phyloP scores from a whole-genome alignment of 805 yeast species.

The Limtongia smithiae region DNA sequence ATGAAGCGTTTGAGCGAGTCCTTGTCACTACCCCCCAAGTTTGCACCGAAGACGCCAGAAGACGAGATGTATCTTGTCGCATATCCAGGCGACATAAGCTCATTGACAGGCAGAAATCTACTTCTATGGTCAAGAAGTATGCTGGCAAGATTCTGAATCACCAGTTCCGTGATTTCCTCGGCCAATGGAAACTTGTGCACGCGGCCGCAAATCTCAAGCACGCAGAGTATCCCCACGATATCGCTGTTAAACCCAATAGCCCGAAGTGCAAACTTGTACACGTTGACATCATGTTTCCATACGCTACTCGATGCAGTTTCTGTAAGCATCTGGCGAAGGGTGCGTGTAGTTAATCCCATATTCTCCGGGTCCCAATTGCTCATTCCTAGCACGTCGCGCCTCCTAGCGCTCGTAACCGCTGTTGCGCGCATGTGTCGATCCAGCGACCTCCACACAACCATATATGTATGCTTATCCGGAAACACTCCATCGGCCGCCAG shows the following conservation, averaged over 20 bases:
- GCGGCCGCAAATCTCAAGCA: slow-evolving; percentile 11
- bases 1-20: neutral
- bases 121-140: neutral
- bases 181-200: slow-evolving; percentile 2
- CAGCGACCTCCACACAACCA: slow-evolving; percentile 17
- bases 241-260: slow-evolving; percentile 11
- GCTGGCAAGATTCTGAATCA: slow-evolving; percentile 5
- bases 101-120: neutral
- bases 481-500: neutral
- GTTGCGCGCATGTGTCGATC: slow-evolving; percentile 7
- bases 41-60: no score
- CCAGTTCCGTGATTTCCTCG: slow-evolving; percentile 2
- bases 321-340: slow-evolving; percentile 2
- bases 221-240: slow-evolving; percentile 5
- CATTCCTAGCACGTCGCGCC: neutral
- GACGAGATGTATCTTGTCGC: no score
- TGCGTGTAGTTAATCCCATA: neutral
- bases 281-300: slow-evolving; percentile 6
- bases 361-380: neutral
- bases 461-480: slow-evolving; percentile 17
- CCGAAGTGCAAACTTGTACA: slow-evolving; percentile 1
- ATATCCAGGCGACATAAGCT: slow-evolving; percentile 5
- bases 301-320: slow-evolving; percentile 8
- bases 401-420: neutral
- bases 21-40: no score